Percentiles rank a stretch among this genome's conserved stretches.
Conservation (phyloP, 1,284 basidiomycete genomes). For the Tylopilus orsonianus region DNA sequence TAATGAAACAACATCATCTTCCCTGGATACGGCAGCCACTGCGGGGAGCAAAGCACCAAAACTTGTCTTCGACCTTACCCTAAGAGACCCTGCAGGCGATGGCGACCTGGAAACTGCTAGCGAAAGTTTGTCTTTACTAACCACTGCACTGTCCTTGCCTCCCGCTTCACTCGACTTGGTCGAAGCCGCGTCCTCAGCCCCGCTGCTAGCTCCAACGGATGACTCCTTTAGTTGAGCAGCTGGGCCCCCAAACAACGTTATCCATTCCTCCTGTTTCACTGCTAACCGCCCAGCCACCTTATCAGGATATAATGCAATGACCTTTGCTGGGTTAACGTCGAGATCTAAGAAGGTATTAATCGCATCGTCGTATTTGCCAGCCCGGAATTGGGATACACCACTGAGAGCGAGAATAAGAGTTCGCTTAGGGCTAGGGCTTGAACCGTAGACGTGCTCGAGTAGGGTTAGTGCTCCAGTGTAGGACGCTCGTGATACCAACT, state of each 20-base stretch:
- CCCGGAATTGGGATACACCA: slow-evolving; percentile 76
- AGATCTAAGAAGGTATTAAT: slow-evolving; percentile 87
- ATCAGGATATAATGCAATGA: slow-evolving; percentile 87
- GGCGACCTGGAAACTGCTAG: slow-evolving; percentile 36
- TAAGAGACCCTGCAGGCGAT: slow-evolving; percentile 47
- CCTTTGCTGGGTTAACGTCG: slow-evolving; percentile 91
- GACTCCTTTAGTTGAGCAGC: slow-evolving; percentile 21
- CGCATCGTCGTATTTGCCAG: slow-evolving; percentile 69
- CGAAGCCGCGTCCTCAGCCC: slow-evolving; percentile 33
- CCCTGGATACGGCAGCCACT: slow-evolving; percentile 38
- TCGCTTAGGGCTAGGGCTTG: slow-evolving; percentile 48
- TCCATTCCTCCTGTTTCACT: slow-evolving; percentile 74
- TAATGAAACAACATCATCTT: slow-evolving; percentile 62
- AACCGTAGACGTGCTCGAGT: slow-evolving; percentile 50
- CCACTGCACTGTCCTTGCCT: slow-evolving; percentile 13
- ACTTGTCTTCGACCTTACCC: slow-evolving; percentile 50
- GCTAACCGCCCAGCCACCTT: slow-evolving; percentile 79
- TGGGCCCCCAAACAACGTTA: slow-evolving; percentile 84
- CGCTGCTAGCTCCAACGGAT: not conserved
- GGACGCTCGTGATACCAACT: slow-evolving; percentile 69
- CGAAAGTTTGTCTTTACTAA: slow-evolving; percentile 24
- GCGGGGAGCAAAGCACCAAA: slow-evolving; percentile 52
- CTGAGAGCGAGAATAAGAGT: slow-evolving; percentile 66
- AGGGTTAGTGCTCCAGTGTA: slow-evolving; percentile 84
- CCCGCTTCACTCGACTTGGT: slow-evolving; percentile 26